A percentile compares a stretch with the other conserved stretches of the same genome.
These are phyloP conservation scores for Calonectria multiphialidica DNA, from an alignment of 2,329 filamentous ascomycete species.

Conservation along the genomic window DNA sequence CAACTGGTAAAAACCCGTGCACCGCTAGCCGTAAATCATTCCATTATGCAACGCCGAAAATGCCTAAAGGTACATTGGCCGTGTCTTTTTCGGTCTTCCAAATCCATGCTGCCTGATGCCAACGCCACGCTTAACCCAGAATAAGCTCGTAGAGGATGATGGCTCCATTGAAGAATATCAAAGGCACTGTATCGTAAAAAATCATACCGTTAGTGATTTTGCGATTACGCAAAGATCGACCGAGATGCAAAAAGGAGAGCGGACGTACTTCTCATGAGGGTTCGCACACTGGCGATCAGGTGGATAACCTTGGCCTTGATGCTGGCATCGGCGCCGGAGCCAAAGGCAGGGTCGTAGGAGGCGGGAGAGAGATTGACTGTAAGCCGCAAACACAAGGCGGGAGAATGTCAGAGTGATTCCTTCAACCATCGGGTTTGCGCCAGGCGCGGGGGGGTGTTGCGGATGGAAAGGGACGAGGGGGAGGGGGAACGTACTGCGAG, in stretches of 20 bases:
- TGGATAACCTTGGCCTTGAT: conserved; percentile 90
- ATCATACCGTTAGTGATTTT: conserved; percentile 20
- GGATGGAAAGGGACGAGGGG: no score
- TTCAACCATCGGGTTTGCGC: neutral
- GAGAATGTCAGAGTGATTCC: conserved; percentile 25
- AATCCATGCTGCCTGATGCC: neutral
- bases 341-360: conserved; percentile 82
- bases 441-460: neutral
- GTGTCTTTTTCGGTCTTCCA: conserved; percentile 29
- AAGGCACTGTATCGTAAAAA: conserved; percentile 72
- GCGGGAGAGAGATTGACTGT: conserved; percentile 80
- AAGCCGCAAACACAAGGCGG: neutral
- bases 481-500: conserved; percentile 63
- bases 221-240: neutral
- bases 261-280: conserved; percentile 85
- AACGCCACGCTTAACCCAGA: conserved; percentile 67
- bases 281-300: conserved; percentile 89
- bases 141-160: conserved; percentile 88
- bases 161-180: conserved; percentile 85
- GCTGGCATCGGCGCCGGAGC: conserved; percentile 78
- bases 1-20: neutral
- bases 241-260: neutral
- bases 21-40: conserved; percentile 22
- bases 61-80: conserved; percentile 31
- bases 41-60: conserved; percentile 31